Conservation (phyloP, 2,329 filamentous ascomycete species). For the Hymenoscyphus fraxineus region DNA sequence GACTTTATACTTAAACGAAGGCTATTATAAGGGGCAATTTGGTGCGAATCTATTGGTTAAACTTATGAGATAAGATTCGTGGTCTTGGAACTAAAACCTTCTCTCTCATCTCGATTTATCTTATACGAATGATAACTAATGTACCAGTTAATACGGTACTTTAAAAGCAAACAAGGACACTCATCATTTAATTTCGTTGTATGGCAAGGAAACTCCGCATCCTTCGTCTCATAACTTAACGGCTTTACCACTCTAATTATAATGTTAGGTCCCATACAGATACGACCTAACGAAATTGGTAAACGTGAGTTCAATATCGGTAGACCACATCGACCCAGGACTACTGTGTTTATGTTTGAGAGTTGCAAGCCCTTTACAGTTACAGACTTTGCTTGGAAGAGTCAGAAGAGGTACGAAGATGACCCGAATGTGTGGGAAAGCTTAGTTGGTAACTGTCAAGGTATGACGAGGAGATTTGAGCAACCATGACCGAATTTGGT, state of each 20-base stretch:
- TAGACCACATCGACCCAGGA: constrained; percentile 64
- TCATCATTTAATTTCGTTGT: constrained; percentile 55
- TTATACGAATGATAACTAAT: too few relatives aligned
- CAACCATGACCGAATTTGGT: constrained; percentile 34
- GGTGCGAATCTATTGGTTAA: too few relatives aligned
- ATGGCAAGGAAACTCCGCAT: constrained; percentile 63
- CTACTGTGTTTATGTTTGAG: constrained; percentile 50
- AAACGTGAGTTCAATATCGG: constrained; percentile 55
- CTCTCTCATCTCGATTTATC: too few relatives aligned
- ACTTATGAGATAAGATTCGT: too few relatives aligned
- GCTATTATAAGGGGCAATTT: too few relatives aligned
- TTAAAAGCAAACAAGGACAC: too few relatives aligned
- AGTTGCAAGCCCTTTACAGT: constrained; percentile 52
- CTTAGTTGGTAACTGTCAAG: constrained; percentile 48
- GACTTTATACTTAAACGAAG: too few relatives aligned
- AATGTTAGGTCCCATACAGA: constrained; percentile 57
- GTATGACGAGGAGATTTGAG: constrained; percentile 45
- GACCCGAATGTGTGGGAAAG: constrained; percentile 52
- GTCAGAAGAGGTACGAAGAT: constrained; percentile 40
- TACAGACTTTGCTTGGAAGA: constrained; percentile 50
- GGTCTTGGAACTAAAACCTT: too few relatives aligned
- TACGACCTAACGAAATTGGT: constrained; percentile 66
- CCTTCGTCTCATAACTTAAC: neutral
- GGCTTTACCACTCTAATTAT: neutral
- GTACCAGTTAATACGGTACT: too few relatives aligned